These are phyloP conservation scores for Takakia lepidozioides DNA, from an alignment of 225 moss, liverwort and hornwort genomes.

Conservation along the genomic window DNA sequence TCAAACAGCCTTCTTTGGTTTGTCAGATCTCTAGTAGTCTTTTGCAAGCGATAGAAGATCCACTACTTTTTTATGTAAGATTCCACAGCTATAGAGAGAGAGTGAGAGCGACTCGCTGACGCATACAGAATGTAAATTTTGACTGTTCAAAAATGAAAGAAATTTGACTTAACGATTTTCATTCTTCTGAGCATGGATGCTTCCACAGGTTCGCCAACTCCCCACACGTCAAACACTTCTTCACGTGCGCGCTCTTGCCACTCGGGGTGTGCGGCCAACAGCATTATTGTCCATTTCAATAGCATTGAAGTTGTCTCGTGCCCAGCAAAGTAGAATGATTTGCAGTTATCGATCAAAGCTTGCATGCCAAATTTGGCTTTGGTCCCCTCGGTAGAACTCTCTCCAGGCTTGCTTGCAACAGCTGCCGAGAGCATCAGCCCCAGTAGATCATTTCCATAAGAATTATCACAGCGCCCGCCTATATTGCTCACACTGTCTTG, in stretches of 20 bases:
- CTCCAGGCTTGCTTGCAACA: not conserved
- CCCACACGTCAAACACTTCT: conserved; percentile 32
- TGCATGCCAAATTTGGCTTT: conserved; percentile 24
- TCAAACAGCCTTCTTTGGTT: no score
- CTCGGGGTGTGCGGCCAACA: conserved; percentile 35
- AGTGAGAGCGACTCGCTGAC: no score
- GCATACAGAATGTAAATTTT: no score
- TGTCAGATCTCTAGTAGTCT: no score
- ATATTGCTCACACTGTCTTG: not conserved
- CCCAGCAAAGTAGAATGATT: conserved; percentile 46
- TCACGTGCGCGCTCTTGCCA: conserved; percentile 42
- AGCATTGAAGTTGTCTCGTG: conserved; percentile 34
- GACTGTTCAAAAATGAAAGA: no score
- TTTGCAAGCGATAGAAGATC: no score
- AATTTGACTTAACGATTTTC: no score
- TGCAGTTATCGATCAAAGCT: conserved; percentile 35
- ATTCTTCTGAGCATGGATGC: conserved; percentile 12
- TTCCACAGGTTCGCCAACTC: conserved; percentile 13
- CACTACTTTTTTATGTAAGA: no score
- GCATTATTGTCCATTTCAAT: conserved; percentile 26
- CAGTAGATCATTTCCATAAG: conserved; percentile 19
- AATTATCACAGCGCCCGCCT: not conserved
- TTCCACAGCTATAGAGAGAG: no score
- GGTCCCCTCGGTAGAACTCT: conserved; percentile 3
- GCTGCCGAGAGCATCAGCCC: conserved; percentile 42